Evolutionary conservation across 1,139 yeast species (phyloP), one percentile per base, ranked within the genome.

Genomic region (Kurtzmaniella quercitrusa): DNA sequence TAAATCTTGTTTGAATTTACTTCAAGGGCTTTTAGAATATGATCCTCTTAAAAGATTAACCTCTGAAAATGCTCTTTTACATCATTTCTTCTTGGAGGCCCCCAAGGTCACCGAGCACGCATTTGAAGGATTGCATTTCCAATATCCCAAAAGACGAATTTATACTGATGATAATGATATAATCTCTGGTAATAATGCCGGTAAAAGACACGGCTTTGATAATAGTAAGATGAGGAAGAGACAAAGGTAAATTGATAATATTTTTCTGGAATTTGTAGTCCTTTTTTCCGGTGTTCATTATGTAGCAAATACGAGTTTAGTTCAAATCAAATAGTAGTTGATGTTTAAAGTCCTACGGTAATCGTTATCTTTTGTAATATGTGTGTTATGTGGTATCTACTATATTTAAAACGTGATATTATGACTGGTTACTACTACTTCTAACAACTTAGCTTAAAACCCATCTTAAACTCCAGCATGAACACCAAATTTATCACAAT

Each of bases 81-180:
- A 93, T 62, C 80, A 80, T 7, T 93, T 84, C 68, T 93, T 94
- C 59, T 56, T 74, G 37, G 85, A 79, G 47, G 69, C 72, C 10
- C 91, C 94, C 1, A 75, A 77, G 46, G 90, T 88, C 0, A 68
- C 75, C 19, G 81, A 77, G 34, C 86, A 87, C 56, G 86, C 88
- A 1, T 85, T 85, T 60, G 85, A 81, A 47, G 85, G 83, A 1
- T 68, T 81, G 43, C 70, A 66, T 37, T 71, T 79, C 55, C 81
- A 78, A 50, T 85, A 85, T 54, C 93, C 94, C 2, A 77, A 77
- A 40, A 68, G 95, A 57, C 73, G 88, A 56, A 85, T 85, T 33
- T 86, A 83, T 54, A 80, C 86, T n/a, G 89, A 83, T 53, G 93
- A 85, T 57, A 80, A 77, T 53, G 90, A 84, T 59, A 84, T 85